Evolutionary conservation across 805 yeast species (phyloP), one percentile per base, ranked within the genome.

Genomic region (Blastobotrys parvus): DNA sequence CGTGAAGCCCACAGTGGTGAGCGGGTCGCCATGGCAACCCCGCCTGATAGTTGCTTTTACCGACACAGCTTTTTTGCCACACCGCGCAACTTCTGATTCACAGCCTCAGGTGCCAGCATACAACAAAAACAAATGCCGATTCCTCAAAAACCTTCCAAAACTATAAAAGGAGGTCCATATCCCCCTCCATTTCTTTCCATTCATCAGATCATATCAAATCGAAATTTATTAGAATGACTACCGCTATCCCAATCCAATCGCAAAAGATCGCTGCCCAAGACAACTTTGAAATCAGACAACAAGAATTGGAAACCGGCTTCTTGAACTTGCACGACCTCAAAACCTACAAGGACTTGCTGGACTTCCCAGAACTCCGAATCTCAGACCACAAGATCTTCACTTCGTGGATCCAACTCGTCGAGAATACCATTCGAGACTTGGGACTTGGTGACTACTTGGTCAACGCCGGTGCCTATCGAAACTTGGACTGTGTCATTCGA

Each of bases 401-500:
- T 4, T 32, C 35, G 5, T 32, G 35, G 35, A 32, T 32, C 17
- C 20, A n/a, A 17, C 18, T n/a, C 11, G 35, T 32, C 4, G 35
- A 32, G 21, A 15, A 32, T 13, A 15, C 15, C 19, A 13, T 32
- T 15, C 35, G 35, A 32, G 35, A 32, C 21, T 32, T 32, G 35
- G 35, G 35, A 4, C 20, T 32, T 3, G 35, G 18, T 13, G 18
- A 17, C 21, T 32, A 32, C 35, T 17, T 32, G 20, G 19, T n/a
- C 19, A 17, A 17, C 11, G 18, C 15, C 18, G 35, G 35, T 17
- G 19, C 15, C 13, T 32, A 32, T 20, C 15, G 18, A 17, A 32
- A 32, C 35, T 32, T 32, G 35, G 35, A 32, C 21, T 32, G 35
- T 18, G 35, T 32, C 3, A 32, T 32, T 32, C 35, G 35, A 32